Evolutionary conservation across 176 grass and related monocot species (phyloP).

Genomic region (Ensete glaucum): DNA sequence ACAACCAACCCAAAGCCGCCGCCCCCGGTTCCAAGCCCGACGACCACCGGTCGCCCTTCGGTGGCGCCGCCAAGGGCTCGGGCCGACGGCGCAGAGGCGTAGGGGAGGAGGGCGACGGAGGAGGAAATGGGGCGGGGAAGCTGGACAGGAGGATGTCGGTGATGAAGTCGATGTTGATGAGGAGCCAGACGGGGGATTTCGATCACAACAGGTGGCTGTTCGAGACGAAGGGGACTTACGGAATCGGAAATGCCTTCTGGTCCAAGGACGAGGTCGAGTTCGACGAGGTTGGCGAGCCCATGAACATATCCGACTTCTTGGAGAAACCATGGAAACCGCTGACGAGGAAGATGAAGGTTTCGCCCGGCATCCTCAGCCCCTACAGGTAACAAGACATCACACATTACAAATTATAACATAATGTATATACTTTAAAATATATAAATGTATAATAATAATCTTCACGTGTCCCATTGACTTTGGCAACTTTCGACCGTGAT

Average conservation of each 20-base stretch:
- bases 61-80: constrained; percentile 18
- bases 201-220: constrained; percentile 91
- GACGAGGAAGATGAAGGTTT: constrained; percentile 24
- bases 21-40: constrained; percentile 28
- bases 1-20: constrained; percentile 52
- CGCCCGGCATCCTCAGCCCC: constrained; percentile 27
- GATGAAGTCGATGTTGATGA: constrained; percentile 29
- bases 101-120: constrained; percentile 23
- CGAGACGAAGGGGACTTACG: constrained; percentile 73
- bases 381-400: constrained; percentile 23
- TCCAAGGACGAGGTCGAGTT: constrained; percentile 32
- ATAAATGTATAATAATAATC: too few relatives aligned
- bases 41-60: constrained; percentile 24
- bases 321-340: constrained; percentile 45
- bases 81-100: constrained; percentile 21
- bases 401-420: too few relatives aligned
- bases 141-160: constrained; percentile 39
- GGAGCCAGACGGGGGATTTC: constrained; percentile 61
- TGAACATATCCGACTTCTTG: constrained; percentile 18
- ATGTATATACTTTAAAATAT: too few relatives aligned
- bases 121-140: constrained; percentile 19
- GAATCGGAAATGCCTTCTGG: constrained; percentile 73
- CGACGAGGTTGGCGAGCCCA: constrained; percentile 17
- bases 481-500: too few relatives aligned
- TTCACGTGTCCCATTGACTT: too few relatives aligned